Evolutionary conservation across 2,329 filamentous ascomycete species (phyloP).

Genomic region (Botrytis hyacinthi): DNA sequence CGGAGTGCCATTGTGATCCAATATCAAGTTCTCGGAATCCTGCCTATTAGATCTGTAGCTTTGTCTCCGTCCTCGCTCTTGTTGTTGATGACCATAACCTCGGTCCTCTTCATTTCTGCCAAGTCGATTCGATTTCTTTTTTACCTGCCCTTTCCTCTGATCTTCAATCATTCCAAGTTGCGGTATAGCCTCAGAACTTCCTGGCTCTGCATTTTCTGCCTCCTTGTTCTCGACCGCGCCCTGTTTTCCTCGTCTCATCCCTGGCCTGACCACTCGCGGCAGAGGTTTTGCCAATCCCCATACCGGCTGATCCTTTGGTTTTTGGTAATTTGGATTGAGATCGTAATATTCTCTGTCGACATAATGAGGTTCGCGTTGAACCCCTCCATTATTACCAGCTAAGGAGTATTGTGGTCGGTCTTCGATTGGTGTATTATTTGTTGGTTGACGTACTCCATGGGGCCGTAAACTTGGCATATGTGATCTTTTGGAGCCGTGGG

Average conservation of each 20-base stretch:
- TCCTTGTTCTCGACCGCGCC: constrained; percentile 20
- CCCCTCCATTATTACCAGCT: constrained; percentile 5
- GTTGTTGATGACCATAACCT: constrained; percentile 17
- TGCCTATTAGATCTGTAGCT: constrained; percentile 10
- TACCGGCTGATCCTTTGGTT: constrained; percentile 23
- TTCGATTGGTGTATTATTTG: neutral
- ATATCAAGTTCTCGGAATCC: constrained; percentile 7
- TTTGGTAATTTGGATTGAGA: constrained; percentile 26
- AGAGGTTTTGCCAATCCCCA: constrained; percentile 28
- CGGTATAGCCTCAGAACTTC: constrained; percentile 20
- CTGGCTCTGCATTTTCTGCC: constrained; percentile 19
- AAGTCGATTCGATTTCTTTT: constrained; percentile 11
- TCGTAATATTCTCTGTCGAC: constrained; percentile 26
- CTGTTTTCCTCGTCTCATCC: constrained; percentile 22
- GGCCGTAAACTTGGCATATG: neutral
- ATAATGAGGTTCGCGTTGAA: constrained; percentile 17
- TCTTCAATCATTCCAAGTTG: constrained; percentile 26
- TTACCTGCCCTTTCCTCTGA: constrained; percentile 19
- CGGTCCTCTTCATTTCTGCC: constrained; percentile 4
- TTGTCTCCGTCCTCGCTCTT: neutral
- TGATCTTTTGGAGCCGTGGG: constrained; percentile 6
- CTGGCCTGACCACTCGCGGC: constrained; percentile 25
- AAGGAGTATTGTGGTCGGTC: constrained; percentile 11
- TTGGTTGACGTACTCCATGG: neutral
- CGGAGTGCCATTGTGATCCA: constrained; percentile 14